Evolutionary conservation across 192 early-diverging fungal genomes (phyloP).

Genomic region (Martensiomyces pterosporus): DNA sequence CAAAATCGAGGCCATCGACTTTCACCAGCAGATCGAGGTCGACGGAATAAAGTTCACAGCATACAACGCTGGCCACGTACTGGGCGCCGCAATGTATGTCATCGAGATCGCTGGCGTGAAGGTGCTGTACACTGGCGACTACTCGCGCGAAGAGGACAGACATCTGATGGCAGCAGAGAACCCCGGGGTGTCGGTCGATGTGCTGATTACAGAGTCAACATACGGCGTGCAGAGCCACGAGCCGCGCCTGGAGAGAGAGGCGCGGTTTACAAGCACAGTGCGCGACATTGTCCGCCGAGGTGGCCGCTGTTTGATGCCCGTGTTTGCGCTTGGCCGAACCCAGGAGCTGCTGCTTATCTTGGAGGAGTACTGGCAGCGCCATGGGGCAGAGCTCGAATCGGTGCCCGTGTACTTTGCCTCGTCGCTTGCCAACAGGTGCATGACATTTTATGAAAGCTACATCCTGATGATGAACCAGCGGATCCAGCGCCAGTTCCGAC

Average conservation of each 20-base stretch:
- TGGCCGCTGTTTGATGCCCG: slow-evolving; percentile 92
- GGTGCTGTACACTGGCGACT: slow-evolving; percentile 96
- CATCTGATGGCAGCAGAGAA: slow-evolving; percentile 96
- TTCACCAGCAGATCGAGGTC: slow-evolving; percentile 93
- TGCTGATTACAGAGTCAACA: slow-evolving; percentile 93
- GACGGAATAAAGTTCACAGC: slow-evolving; percentile 92
- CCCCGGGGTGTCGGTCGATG: slow-evolving; percentile 79
- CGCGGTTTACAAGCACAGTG: slow-evolving; percentile 77
- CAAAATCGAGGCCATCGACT: slow-evolving; percentile 91
- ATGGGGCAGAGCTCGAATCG: slow-evolving; percentile 73
- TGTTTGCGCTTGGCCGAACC: slow-evolving; percentile 94
- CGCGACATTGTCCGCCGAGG: slow-evolving; percentile 81
- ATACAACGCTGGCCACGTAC: slow-evolving; percentile 97
- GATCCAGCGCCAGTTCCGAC: slow-evolving; percentile 80
- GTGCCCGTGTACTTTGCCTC: slow-evolving; percentile 96
- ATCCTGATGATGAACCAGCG: slow-evolving; percentile 97
- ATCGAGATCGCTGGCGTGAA: slow-evolving; percentile 86
- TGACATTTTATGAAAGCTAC: slow-evolving; percentile 95
- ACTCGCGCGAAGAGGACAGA: slow-evolving; percentile 97
- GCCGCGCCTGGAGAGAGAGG: slow-evolving; percentile 89
- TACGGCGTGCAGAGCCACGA: slow-evolving; percentile 97
- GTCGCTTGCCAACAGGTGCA: slow-evolving; percentile 93
- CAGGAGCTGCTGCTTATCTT: slow-evolving; percentile 96
- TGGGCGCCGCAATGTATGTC: slow-evolving; percentile 97
- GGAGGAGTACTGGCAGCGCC: slow-evolving; percentile 94